These are phyloP conservation scores for Trichoderma sp. DNA, from an alignment of 2,329 filamentous ascomycete genomes.

Conservation along the genomic window DNA sequence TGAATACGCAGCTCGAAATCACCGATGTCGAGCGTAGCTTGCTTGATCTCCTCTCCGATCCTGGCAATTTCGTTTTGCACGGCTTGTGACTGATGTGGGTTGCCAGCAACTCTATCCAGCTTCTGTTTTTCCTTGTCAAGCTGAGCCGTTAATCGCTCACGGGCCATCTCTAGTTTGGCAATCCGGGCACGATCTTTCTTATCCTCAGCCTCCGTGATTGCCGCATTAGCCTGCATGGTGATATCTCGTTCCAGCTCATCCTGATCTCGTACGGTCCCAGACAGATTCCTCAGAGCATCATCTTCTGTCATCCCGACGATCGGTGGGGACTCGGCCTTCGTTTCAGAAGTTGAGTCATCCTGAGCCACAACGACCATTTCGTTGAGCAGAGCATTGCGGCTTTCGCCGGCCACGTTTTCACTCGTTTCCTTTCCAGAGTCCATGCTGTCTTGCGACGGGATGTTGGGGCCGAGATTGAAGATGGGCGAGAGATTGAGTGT, in stretches of 20 bases:
- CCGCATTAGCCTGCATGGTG: conserved; percentile 61
- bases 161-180: conserved; percentile 56
- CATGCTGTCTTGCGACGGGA: conserved; percentile 32
- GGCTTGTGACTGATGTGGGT: conserved; percentile 56
- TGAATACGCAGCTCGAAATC: conserved; percentile 83
- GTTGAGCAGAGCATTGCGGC: conserved; percentile 36
- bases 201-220: conserved; percentile 63
- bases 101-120: conserved; percentile 48
- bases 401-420: conserved; percentile 33
- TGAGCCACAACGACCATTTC: conserved; percentile 41
- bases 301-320: conserved; percentile 55
- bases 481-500: neutral
- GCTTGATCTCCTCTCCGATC: conserved; percentile 64
- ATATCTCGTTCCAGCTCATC: conserved; percentile 91
- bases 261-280: conserved; percentile 76
- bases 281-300: conserved; percentile 62
- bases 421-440: conserved; percentile 32
- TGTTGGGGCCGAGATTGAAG: no score
- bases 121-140: conserved; percentile 58
- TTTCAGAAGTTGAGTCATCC: conserved; percentile 24
- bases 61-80: conserved; percentile 67
- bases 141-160: conserved; percentile 64
- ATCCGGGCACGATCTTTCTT: conserved; percentile 65
- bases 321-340: conserved; percentile 6
- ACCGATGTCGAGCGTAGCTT: conserved; percentile 70